These are phyloP conservation scores for Mortierella sp. DNA, from an alignment of 371 early-diverging fungal genomes.

Conservation along the genomic window DNA sequence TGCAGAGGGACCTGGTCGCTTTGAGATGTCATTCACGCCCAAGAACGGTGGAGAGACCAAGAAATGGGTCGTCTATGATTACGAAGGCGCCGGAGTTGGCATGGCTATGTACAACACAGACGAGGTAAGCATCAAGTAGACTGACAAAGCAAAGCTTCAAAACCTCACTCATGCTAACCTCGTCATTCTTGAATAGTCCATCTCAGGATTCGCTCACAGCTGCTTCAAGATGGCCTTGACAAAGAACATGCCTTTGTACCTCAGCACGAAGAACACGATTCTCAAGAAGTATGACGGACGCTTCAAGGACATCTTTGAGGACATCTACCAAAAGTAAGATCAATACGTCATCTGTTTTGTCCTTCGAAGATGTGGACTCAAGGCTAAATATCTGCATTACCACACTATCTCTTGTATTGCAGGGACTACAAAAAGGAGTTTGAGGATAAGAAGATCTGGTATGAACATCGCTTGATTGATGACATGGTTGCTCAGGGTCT, in stretches of 20 bases:
- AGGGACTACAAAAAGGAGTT: slow-evolving; percentile 77
- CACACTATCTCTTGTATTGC: slow-evolving; percentile 14
- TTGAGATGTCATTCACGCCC: slow-evolving; percentile 91
- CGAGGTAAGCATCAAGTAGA: slow-evolving; percentile 60
- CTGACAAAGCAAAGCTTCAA: too few relatives aligned
- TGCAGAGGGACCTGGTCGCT: slow-evolving; percentile 88
- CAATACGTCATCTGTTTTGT: too few relatives aligned
- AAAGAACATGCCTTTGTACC: slow-evolving; percentile 92
- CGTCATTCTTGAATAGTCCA: slow-evolving; percentile 65
- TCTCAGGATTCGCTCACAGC: slow-evolving; percentile 92
- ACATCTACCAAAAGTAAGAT: slow-evolving; percentile 84
- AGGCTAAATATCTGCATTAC: too few relatives aligned
- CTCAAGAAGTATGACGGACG: slow-evolving; percentile 97
- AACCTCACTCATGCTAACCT: slow-evolving; percentile 3
- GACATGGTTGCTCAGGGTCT: slow-evolving; percentile 98
- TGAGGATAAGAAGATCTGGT: slow-evolving; percentile 87
- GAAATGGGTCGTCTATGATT: slow-evolving; percentile 82
- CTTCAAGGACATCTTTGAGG: slow-evolving; percentile 97
- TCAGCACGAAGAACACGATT: slow-evolving; percentile 98
- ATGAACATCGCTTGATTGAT: slow-evolving; percentile 97
- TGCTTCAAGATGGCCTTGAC: slow-evolving; percentile 93
- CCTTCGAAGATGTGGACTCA: too few relatives aligned
- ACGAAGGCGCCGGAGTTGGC: slow-evolving; percentile 88
- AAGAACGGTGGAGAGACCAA: slow-evolving; percentile 75
- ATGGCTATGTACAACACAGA: slow-evolving; percentile 97